These are phyloP conservation scores for Geotrichum histeridarum DNA, from an alignment of 1,139 yeast genomes.

Conservation along the genomic window DNA sequence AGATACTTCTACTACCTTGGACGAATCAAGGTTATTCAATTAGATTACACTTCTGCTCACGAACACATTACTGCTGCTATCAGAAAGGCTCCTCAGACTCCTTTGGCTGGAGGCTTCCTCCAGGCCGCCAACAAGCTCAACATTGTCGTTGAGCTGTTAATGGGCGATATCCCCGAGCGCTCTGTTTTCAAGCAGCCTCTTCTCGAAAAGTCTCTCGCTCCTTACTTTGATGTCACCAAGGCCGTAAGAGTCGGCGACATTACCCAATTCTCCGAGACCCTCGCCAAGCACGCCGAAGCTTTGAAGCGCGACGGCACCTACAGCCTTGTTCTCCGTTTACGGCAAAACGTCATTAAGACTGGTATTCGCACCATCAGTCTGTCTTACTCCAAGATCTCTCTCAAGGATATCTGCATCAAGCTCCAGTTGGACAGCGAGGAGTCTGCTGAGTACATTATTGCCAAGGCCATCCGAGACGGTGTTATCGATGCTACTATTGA, in stretches of 20 bases:
- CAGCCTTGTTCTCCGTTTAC: constrained; percentile 78
- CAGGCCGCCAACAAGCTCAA: constrained; percentile 87
- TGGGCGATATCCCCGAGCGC: constrained; percentile 97
- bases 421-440: constrained; percentile 90
- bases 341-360: constrained; percentile 96
- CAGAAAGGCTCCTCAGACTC: constrained; percentile 94
- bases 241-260: constrained; percentile 94
- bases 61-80: constrained; percentile 89
- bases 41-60: constrained; percentile 86
- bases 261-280: constrained; percentile 69
- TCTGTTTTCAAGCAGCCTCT: constrained; percentile 65
- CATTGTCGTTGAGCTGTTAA: constrained; percentile 81
- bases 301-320: constrained; percentile 76
- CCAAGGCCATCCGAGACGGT: constrained; percentile 95
- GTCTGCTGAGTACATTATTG: constrained; percentile 92
- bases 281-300: constrained; percentile 55
- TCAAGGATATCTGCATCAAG: constrained; percentile 86
- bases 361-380: constrained; percentile 92
- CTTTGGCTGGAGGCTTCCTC: constrained; percentile 76
- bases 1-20: constrained; percentile 89
- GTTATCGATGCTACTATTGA: constrained; percentile 93
- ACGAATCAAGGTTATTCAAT: constrained; percentile 82
- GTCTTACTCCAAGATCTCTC: constrained; percentile 84
- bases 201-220: constrained; percentile 57
- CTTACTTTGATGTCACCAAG: constrained; percentile 81